Base-by-base conservation (phyloP, 2,329 filamentous ascomycete genomes). In the Cladorrhinum sp. region DNA sequence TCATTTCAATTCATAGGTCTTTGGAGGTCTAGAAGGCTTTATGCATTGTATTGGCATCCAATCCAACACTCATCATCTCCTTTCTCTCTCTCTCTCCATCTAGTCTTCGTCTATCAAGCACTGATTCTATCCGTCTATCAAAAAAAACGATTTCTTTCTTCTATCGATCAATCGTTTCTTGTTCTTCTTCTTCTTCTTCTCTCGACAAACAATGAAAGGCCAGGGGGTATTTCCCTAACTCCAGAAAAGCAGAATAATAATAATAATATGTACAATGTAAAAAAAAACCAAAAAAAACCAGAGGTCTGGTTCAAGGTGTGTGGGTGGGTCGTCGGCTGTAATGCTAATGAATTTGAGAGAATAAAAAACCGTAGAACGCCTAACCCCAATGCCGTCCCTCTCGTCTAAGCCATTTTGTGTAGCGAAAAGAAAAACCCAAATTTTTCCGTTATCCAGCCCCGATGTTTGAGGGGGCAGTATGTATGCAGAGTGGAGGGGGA, bases 91-190 rank as follows among this genome's bases (percentile, higher is more conserved):
- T n/a, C n/a, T n/a, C n/a, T n/a, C n/a, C n/a, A n/a, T n/a, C n/a
- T n/a, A n/a, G n/a, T n/a, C n/a, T n/a, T n/a, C n/a, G n/a, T n/a
- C n/a, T n/a, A n/a, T n/a, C n/a, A n/a, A n/a, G n/a, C n/a, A n/a
- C n/a, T n/a, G n/a, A n/a, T n/a, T 45, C n/a, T 45, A 45, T 45
- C 41, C 16, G 2, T 45, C 41, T 45, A 53, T 22, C 41, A 32
- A 32, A n/a, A 25, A 57, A 27, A 23, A 41, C 55, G 18, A 20
- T 57, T 50, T 50, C 29, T 27, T 38, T 49, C 49, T 29, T 58
- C 45, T 45, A 38, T 9, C 16, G 27, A 16, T 12, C 32, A 16
- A 36, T 23, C 16, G 36, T 22, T 16, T 8, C 27, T 3, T 27
- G 4, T n/a, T 52, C 22, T 51, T 22, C 9, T 12, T 29, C 16